A percentile compares a stretch with the other conserved stretches of the same genome.
These are phyloP conservation scores for Pseudozyma tsukubaensis DNA, from an alignment of 1,284 basidiomycete genomes.

Conservation along the genomic window DNA sequence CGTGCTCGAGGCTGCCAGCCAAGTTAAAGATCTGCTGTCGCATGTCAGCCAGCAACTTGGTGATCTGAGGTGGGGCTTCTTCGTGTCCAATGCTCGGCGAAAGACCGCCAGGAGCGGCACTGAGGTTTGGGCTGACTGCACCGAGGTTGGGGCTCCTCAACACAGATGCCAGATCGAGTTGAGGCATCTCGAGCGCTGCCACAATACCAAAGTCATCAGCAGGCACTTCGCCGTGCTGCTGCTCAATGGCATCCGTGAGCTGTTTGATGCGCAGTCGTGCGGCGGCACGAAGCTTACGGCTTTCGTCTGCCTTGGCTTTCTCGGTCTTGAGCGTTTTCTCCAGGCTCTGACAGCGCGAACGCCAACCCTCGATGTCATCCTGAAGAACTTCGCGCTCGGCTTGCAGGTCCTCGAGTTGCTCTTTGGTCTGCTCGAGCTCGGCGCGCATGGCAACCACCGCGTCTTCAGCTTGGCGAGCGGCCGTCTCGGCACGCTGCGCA, in stretches of 20 bases:
- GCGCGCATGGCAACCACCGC: conserved; percentile 18
- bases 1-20: conserved; percentile 63
- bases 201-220: conserved; percentile 39
- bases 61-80: conserved; percentile 52
- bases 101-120: conserved; percentile 19
- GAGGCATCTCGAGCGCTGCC: conserved; percentile 39
- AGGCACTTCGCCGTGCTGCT: conserved; percentile 26
- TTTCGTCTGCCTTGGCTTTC: conserved; percentile 54
- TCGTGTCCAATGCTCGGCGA: conserved; percentile 46
- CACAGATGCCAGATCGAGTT: conserved; percentile 36
- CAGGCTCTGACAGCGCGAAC: conserved; percentile 60
- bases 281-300: conserved; percentile 42
- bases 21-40: conserved; percentile 68
- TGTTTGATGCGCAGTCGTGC: conserved; percentile 52
- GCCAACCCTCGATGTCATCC: conserved; percentile 67
- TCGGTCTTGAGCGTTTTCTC: conserved; percentile 60
- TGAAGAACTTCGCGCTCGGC: conserved; percentile 64
- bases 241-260: conserved; percentile 47
- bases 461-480: conserved; percentile 27
- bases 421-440: conserved; percentile 37
- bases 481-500: conserved; percentile 46
- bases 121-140: conserved; percentile 31
- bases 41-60: conserved; percentile 65
- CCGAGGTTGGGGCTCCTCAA: conserved; percentile 53
- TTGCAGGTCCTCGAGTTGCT: conserved; percentile 55